Base-by-base conservation (phyloP, 2,329 filamentous ascomycete species). In the Fusarium multiceps region DNA sequence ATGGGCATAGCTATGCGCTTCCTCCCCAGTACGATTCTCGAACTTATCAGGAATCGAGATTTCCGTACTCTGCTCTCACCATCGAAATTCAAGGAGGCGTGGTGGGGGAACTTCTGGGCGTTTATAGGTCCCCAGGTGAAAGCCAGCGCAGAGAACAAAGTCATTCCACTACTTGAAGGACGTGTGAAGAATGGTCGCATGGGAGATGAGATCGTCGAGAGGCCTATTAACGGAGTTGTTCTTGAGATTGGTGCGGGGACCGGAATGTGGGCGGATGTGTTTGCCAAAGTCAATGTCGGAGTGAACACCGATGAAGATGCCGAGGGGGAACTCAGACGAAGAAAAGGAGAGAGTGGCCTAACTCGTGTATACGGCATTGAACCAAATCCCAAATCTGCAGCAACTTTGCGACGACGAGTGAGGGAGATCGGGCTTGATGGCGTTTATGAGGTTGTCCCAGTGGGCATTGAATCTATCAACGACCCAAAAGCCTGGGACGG, bases 81-180 rank as follows among this genome's bases (percentile, higher is more conserved):
- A 2, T 74, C 78, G 4, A 75, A 74, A 23, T 80, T 89, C 56
- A 80, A 78, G 42, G 78, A 81, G 4, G 82, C 79, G 66, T 90
- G 89, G 86, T 92, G 92, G 78, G 83, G 83, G 55, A 78, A 79
- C 42, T 90, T 92, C 79, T 92, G 89, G 89, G 78, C 78, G 34
- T 80, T 75, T 56, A 82, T 83, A 46, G 88, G 88, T 0, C 87
- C 89, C 1, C 64, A 77, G 6, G 81, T 87, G 6, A 84, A 85
- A 60, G 66, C 78, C n/a, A 73, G 67, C 42, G 82, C 79, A 20
- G 81, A 80, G 37, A 72, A 72, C 1, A 77, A 78, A 28, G 85
- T 91, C 4, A 75, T 85, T 12, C 86, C 89, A 0, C 79, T 90
- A 4, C 81, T 90, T 4, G 81, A 86, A 60, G 87, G 87, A 14